Percentiles rank a stretch among this genome's conserved stretches.
Evolutionary conservation across 768 basidiomycete genomes (phyloP).

Genomic region (Panaeolus papilionaceus): DNA sequence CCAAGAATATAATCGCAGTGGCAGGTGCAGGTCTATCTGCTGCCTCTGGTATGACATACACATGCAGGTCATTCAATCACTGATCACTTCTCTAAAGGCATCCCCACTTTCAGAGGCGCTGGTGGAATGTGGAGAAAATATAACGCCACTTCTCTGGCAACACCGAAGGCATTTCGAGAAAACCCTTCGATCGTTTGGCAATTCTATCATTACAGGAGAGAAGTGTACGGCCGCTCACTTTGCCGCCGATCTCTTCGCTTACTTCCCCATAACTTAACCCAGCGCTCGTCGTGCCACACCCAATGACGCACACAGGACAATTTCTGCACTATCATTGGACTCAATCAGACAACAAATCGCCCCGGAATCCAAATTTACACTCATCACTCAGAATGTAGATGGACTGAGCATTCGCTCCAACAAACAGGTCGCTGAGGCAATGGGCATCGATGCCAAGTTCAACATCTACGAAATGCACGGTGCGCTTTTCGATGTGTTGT

Average conservation of each 20-base stretch:
- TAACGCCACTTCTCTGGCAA: slow-evolving; percentile 56
- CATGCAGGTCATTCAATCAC: slow-evolving; percentile 16
- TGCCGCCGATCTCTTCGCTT: slow-evolving; percentile 6
- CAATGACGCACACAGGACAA: slow-evolving; percentile 61
- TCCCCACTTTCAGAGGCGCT: slow-evolving; percentile 58
- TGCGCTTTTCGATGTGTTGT: slow-evolving; percentile 57
- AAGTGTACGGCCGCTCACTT: slow-evolving; percentile 42
- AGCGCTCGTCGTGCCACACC: slow-evolving; percentile 56
- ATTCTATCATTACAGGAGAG: slow-evolving; percentile 69
- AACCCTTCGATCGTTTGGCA: slow-evolving; percentile 64
- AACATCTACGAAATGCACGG: slow-evolving; percentile 70
- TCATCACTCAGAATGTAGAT: slow-evolving; percentile 72
- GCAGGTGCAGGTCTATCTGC: slow-evolving; percentile 71
- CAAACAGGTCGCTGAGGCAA: slow-evolving; percentile 29
- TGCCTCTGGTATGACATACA: slow-evolving; percentile 52
- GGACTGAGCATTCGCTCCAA: slow-evolving; percentile 51
- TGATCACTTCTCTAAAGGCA: slow-evolving; percentile 31
- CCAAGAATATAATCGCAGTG: slow-evolving; percentile 44
- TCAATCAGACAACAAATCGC: slow-evolving; percentile 42
- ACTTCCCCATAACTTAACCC: slow-evolving; percentile 23
- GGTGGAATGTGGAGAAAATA: slow-evolving; percentile 60
- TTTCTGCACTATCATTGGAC: slow-evolving; percentile 53
- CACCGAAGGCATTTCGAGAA: slow-evolving; percentile 54
- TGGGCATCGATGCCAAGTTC: slow-evolving; percentile 31
- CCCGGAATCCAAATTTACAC: slow-evolving; percentile 50